Base-by-base conservation (phyloP, 2,329 filamentous ascomycete species). In the Aphanoascus verrucosus region DNA sequence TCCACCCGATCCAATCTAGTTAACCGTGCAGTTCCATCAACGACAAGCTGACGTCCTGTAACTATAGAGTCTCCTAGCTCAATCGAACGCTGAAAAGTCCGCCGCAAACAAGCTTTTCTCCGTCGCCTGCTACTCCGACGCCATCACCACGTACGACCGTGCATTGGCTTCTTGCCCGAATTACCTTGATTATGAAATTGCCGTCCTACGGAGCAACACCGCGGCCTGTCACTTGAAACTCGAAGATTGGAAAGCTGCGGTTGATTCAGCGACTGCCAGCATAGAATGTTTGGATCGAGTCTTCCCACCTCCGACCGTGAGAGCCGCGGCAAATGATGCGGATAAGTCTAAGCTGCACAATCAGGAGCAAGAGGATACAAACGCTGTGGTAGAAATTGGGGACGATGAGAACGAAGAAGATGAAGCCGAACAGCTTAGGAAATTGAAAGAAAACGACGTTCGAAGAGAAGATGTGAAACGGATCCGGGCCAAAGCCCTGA, bases 191-290 rank as follows among this genome's bases (percentile, higher is more conserved):
- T 95, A 88, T 71, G 88, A 95, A 61, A 77, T 91, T 57, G 88
- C 90, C 23, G 87, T 97, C 8, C 76, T 97, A 5, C 82, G 84
- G 55, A 89, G 86, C 66, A 97, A 97, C 72, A 84, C 96, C 59
- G 80, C 91, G 1, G 91, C 90, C 8, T 95, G 89, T 65, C 82
- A 95, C 62, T 68, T 97, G 52, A 94, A 94, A 66, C 74, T 94
- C 2, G 77, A 83, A 56, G 84, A 91, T 57, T 96, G 89, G 87
- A 88, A 90, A 60, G 82, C 87, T 31, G 87, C 88, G 8, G 78
- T 89, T 42, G 83, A 84, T 47, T 77, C 80, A 8, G 89, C 90
- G 0, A 86, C 82, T 0, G 75, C 79, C 9, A 84, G 88, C 1
- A 65, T 97, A 0, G 84, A 90, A 9, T 77, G 79, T 0, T 71